Conservation (phyloP, 106 monocot genomes). For the Gastrodia elata region DNA sequence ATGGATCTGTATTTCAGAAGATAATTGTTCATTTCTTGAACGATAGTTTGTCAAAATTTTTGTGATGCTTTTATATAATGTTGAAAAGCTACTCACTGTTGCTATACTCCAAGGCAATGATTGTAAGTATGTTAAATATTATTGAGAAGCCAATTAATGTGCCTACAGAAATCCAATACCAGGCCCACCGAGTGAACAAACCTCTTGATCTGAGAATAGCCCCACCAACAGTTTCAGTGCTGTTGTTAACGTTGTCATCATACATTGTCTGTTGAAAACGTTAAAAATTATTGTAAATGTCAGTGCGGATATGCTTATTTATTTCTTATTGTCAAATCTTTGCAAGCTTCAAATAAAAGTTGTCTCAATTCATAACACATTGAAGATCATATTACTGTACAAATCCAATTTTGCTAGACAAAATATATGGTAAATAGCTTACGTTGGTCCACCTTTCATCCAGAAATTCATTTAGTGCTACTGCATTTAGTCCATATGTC, state of each 20-base stretch:
- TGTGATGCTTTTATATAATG: slow-evolving; percentile 4
- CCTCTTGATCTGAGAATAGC: slow-evolving; percentile 42
- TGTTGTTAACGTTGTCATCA: slow-evolving; percentile 5
- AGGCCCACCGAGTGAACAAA: slow-evolving; percentile 29
- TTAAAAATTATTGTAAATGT: background rate
- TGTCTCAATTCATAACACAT: background rate
- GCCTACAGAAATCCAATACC: slow-evolving; percentile 43
- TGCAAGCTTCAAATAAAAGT: background rate
- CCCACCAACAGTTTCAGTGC: slow-evolving; percentile 30
- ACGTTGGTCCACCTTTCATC: slow-evolving; percentile 63
- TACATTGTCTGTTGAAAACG: slow-evolving; percentile 22
- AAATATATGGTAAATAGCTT: slow-evolving; percentile 6
- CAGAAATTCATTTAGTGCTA: slow-evolving; percentile 81
- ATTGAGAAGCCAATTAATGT: slow-evolving; percentile 29
- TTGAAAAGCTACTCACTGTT: slow-evolving; percentile 15
- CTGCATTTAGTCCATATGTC: slow-evolving; percentile 74
- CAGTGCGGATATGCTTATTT: background rate
- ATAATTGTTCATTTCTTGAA: background rate
- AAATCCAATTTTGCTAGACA: slow-evolving; percentile 1
- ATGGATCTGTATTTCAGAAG: slow-evolving; percentile 31
- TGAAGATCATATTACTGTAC: background rate
- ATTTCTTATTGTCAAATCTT: background rate
- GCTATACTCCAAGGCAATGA: slow-evolving; percentile 34
- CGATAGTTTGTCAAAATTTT: background rate
- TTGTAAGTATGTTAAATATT: slow-evolving; percentile 40